Evolutionary conservation across 352 stramenopile species (phyloP), one percentile per base, ranked within the genome.

Genomic region (Pythium angustatum): DNA sequence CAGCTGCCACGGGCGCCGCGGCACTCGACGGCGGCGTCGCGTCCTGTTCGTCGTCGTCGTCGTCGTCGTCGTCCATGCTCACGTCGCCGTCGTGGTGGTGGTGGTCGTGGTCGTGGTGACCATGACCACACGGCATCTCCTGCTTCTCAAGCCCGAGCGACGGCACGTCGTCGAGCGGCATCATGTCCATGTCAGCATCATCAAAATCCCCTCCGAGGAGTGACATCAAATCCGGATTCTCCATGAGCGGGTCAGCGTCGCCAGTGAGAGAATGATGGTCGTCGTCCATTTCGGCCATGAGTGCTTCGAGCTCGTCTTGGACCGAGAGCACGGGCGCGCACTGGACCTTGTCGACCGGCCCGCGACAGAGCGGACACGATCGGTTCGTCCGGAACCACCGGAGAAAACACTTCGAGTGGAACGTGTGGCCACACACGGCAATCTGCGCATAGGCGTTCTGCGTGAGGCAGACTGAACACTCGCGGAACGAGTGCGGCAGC

Each of bases 371-470:
- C 40, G 85, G 85, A 64, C 85, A 94, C 55, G 78, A 88, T 0
- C 80, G 78, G 58, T 93, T 93, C 11, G 71, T 59, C 8, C 85
- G 78, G 68, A 91, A 91, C 85, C 85, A 94, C 14, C 85, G 70
- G 22, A 93, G 58, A 58, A 94, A 94, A 65, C 85, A 94, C 56
- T 81, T 78, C 19, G 71, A 72, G 65, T 94, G 85, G 74, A 94
- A 93, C 44, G 82, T 88, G 68, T 94, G 85, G 50, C 81, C 85
- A 52, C 85, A 94, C 24, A 56, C 30, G 22, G 49, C 62, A 52
- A 94, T 85, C 69, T 93, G 81, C 54, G 84, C 80, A 55, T 88
- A 79, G 21, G 85, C 85, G 60, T 91, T 89, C 47, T 73, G 57
- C 57, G 75, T 81, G 34, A 94, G 71, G 72, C 85, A 94, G 26